Percentiles rank a stretch among this genome's conserved stretches.
Evolutionary conservation across 139 green algal species (phyloP).

Genomic region (Volvox reticuliferus): DNA sequence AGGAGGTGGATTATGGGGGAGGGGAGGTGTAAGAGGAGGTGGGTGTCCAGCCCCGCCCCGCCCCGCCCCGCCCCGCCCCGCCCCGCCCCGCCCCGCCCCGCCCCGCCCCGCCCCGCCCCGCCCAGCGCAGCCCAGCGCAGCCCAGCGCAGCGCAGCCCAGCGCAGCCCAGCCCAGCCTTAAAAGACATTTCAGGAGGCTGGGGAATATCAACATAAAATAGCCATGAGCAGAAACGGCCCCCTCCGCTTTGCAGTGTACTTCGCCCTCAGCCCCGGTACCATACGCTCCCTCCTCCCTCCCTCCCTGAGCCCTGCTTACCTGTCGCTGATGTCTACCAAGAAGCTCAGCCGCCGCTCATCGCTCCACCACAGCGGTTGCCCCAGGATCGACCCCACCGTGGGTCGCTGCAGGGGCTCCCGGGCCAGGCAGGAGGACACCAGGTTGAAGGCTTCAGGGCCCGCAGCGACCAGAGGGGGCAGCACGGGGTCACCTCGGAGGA

Average conservation of each 20-base stretch:
- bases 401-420: constrained; percentile 77
- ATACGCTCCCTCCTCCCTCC: background rate
- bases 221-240: too few relatives aligned
- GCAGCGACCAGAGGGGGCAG: constrained; percentile 58
- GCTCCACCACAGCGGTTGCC: constrained; percentile 95
- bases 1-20: background rate
- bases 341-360: constrained; percentile 87
- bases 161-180: too few relatives aligned
- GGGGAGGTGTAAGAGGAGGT: background rate
- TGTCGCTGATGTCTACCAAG: constrained; percentile 87
- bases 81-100: too few relatives aligned
- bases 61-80: too few relatives aligned
- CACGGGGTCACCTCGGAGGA: constrained; percentile 69
- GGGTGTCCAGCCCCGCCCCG: too few relatives aligned
- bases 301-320: constrained; percentile 35
- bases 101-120: too few relatives aligned
- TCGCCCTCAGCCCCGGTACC: background rate
- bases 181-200: too few relatives aligned
- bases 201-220: too few relatives aligned
- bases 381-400: constrained; percentile 74
- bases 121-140: too few relatives aligned
- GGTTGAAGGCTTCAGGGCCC: constrained; percentile 65
- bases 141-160: too few relatives aligned
- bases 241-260: too few relatives aligned
- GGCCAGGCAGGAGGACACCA: constrained; percentile 84